Percentiles rank a stretch among this genome's conserved stretches.
Conservation (phyloP, 2,329 filamentous ascomycete genomes). For the Cladophialophora psammophila region DNA sequence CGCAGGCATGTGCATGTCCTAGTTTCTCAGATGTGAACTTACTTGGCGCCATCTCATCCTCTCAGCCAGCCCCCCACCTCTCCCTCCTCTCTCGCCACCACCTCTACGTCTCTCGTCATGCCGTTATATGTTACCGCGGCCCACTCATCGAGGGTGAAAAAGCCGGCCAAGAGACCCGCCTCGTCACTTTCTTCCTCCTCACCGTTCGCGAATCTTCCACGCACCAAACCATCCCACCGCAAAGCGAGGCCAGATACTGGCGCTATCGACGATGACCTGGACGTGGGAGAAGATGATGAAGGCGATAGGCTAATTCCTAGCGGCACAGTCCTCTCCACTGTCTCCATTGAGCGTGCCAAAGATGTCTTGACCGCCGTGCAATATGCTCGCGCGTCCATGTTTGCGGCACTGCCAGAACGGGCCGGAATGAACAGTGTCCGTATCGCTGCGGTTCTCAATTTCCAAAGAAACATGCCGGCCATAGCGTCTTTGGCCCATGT, state of each 20-base stretch:
- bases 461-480: constrained; percentile 62
- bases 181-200: constrained; percentile 45
- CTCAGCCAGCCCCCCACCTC: constrained; percentile 14
- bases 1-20: neutral
- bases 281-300: constrained; percentile 41
- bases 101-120: constrained; percentile 45
- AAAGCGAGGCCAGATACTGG: constrained; percentile 40
- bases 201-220: constrained; percentile 52
- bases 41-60: neutral
- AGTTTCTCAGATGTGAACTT: neutral
- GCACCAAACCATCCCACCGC: constrained; percentile 49
- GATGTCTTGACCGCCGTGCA: constrained; percentile 62
- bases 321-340: constrained; percentile 59
- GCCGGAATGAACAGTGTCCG: constrained; percentile 69
- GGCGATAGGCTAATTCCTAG: constrained; percentile 59
- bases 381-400: constrained; percentile 62
- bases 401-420: constrained; percentile 62
- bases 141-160: constrained; percentile 55
- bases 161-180: constrained; percentile 46
- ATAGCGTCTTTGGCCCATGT: constrained; percentile 68
- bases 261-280: constrained; percentile 37
- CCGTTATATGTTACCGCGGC: constrained; percentile 57
- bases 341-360: constrained; percentile 54
- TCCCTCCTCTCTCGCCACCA: constrained; percentile 5
- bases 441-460: constrained; percentile 66